These are phyloP conservation scores for Aureobasidium subglaciale DNA, from an alignment of 2,329 filamentous ascomycete species.

Conservation along the genomic window DNA sequence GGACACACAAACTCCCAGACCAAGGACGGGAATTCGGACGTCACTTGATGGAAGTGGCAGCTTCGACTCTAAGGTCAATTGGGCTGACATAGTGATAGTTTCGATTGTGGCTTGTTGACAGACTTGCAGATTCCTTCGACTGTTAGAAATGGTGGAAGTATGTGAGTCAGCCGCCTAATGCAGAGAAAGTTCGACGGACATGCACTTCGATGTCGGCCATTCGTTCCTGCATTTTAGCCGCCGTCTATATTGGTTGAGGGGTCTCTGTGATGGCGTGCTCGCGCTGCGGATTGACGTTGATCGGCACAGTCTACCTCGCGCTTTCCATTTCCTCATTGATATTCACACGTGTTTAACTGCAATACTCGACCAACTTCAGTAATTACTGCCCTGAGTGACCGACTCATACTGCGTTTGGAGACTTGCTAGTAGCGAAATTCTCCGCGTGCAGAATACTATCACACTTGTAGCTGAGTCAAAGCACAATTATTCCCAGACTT, in stretches of 20 bases:
- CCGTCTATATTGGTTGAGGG: constrained; percentile 2
- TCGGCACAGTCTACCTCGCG: background rate
- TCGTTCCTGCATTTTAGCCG: background rate
- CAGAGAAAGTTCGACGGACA: background rate
- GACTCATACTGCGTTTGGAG: no score
- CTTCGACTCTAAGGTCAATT: background rate
- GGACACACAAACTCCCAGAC: constrained; percentile 63
- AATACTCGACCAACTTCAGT: no score
- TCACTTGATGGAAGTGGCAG: constrained; percentile 39
- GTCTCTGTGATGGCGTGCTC: constrained; percentile 1
- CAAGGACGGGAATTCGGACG: constrained; percentile 54
- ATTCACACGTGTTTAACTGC: background rate
- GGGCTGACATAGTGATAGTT: background rate
- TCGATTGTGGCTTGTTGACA: background rate
- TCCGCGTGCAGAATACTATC: no score
- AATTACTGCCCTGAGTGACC: background rate
- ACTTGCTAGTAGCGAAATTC: no score
- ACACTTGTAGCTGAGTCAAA: no score
- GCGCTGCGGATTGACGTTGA: constrained; percentile 4
- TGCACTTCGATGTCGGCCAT: background rate
- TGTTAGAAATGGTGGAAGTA: background rate
- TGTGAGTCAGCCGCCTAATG: constrained; percentile 5
- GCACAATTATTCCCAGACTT: no score
- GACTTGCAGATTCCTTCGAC: background rate
- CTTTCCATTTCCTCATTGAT: constrained; percentile 6